Percentiles rank a stretch among this genome's conserved stretches.
These are phyloP conservation scores for Kodamaea jinghongensis DNA, from an alignment of 805 yeast species.

Conservation along the genomic window DNA sequence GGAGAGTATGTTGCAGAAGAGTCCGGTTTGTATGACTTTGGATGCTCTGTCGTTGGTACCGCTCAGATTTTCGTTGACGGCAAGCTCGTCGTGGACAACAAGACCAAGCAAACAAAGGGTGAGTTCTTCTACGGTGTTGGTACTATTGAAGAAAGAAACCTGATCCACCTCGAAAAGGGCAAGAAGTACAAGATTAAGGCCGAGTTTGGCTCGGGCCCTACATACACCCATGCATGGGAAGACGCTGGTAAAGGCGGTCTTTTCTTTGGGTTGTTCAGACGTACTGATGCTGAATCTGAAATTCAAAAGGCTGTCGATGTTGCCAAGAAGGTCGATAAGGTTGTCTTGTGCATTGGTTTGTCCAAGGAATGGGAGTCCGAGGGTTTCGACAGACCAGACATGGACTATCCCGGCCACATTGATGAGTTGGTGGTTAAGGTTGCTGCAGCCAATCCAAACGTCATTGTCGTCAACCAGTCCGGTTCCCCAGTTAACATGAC, in stretches of 20 bases:
- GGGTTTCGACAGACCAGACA: constrained; percentile 50
- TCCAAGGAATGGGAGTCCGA: constrained; percentile 58
- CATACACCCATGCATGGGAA: constrained; percentile 23
- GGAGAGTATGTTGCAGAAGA: constrained; percentile 46
- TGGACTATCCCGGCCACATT: constrained; percentile 50
- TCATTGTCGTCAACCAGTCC: constrained; percentile 53
- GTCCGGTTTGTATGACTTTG: constrained; percentile 49
- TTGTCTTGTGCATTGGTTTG: constrained; percentile 49
- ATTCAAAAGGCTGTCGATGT: constrained; percentile 42
- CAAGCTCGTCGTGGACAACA: constrained; percentile 53
- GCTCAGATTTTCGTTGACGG: constrained; percentile 54
- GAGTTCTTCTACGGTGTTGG: constrained; percentile 50
- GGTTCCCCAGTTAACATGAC: constrained; percentile 58
- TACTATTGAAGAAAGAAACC: constrained; percentile 48
- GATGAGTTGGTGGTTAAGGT: constrained; percentile 46
- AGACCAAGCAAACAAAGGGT: constrained; percentile 49
- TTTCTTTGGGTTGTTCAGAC: constrained; percentile 20
- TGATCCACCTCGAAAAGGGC: constrained; percentile 41
- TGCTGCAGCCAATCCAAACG: constrained; percentile 45
- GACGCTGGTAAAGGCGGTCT: constrained; percentile 21
- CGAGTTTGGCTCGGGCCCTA: constrained; percentile 50
- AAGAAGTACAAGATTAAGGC: constrained; percentile 42
- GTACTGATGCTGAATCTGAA: constrained; percentile 19
- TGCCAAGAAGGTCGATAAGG: constrained; percentile 53
- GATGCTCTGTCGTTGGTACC: constrained; percentile 52